Conservation (phyloP, 139 green algal genomes). For the Bryopsis sp. region DNA sequence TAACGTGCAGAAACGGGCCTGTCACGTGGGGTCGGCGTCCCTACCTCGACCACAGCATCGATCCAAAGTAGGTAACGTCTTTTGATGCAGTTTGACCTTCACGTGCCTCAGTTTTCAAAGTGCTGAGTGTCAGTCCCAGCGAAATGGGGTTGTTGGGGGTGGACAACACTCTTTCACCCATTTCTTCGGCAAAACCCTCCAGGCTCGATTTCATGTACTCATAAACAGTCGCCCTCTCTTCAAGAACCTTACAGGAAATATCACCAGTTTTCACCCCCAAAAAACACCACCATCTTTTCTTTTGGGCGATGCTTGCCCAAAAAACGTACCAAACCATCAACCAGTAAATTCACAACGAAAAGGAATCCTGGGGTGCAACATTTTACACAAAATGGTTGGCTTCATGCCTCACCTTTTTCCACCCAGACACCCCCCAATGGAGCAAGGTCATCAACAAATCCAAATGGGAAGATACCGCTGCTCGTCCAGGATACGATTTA, state of each 20-base stretch:
- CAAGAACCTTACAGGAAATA: conserved; percentile 42
- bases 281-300: not conserved
- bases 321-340: too few species aligned
- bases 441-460: conserved; percentile 93
- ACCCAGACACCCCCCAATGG: conserved; percentile 64
- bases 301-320: too few species aligned
- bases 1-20: too few species aligned
- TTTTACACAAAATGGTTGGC: too few species aligned
- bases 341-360: too few species aligned
- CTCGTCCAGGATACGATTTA: conserved; percentile 69
- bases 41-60: too few species aligned
- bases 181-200: conserved; percentile 26
- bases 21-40: too few species aligned
- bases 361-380: too few species aligned
- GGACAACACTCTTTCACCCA: conserved; percentile 61
- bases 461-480: conserved; percentile 58
- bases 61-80: too few species aligned
- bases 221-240: conserved; percentile 57
- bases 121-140: conserved; percentile 66
- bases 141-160: conserved; percentile 88
- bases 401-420: conserved; percentile 38
- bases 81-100: too few species aligned
- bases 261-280: conserved; percentile 16
- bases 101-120: too few species aligned
- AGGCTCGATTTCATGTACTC: conserved; percentile 40